Base-by-base conservation (phyloP, 2,329 filamentous ascomycete species). In the Penicillium sp. region DNA sequence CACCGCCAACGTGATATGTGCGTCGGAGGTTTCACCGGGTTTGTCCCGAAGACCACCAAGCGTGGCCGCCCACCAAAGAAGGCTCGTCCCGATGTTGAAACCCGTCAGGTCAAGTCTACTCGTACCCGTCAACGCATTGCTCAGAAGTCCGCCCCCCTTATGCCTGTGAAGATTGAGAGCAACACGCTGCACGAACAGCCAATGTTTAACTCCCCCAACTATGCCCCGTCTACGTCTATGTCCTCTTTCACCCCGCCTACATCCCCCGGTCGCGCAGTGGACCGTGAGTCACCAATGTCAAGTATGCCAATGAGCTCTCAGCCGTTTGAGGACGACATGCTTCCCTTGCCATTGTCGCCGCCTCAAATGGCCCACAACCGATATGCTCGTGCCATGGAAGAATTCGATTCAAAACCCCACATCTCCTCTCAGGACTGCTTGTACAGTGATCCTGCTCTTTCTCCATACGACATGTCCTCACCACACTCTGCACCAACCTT, bases 1-100 rank as follows among this genome's bases (percentile, higher is more conserved):
- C 95, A 99, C 73, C 87, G 93, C 53, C 95, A 98, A 75, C 88
- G 95, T 41, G 95, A 93, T 53, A 96, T 97, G 90, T 99, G 95
- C 75, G 89, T 95, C 55, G 95, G 95, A 55, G 93, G 92, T 5
- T 96, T 98, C 67, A 91, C 96, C 62, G 93, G 93, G 39, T 82
- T 86, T 49, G 83, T 88, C 27, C 84, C 86, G 70, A 87, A 87
- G 72, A 82, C 84, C 33, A 83, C 83, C 37, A 89, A 89, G 75
- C 85, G 88, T 58, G 86, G 86, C 48, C 78, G 86, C 44, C 86
- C 86, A 21, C 64, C 64, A 2, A 84, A 84, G 76, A 88, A 88
- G 74, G 78, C 81, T 56, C 76, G 84, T 29, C 85, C 84, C 9
- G 84, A 86, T 55, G 78, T 84, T 71, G 84, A 85, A 39, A 77